These are phyloP conservation scores for Skeletonema potamos DNA, from an alignment of 108 stramenopile genomes.

Conservation along the genomic window DNA sequence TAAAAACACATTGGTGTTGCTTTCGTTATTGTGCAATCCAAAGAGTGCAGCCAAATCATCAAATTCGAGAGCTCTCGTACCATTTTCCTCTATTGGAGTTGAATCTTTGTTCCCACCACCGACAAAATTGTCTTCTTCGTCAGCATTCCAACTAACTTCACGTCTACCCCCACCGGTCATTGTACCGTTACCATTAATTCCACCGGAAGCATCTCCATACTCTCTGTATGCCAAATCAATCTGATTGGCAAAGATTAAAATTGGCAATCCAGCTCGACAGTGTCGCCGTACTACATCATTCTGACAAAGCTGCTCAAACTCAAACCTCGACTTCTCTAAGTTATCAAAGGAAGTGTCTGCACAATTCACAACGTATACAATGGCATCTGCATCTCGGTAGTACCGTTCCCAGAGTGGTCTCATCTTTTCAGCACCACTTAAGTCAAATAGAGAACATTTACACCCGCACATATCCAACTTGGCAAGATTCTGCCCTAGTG, in stretches of 20 bases:
- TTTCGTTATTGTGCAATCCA: constrained; percentile 37
- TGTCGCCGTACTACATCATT: constrained; percentile 15
- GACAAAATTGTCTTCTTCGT: constrained; percentile 39
- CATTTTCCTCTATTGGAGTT: neutral
- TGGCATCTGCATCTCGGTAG: constrained; percentile 77
- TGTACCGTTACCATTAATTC: neutral
- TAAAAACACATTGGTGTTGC: constrained; percentile 48
- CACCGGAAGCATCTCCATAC: constrained; percentile 16
- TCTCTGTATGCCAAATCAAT: constrained; percentile 44
- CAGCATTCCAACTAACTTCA: constrained; percentile 27
- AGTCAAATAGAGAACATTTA: constrained; percentile 69
- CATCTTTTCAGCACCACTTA: constrained; percentile 68
- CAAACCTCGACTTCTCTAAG: constrained; percentile 23
- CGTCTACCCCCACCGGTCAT: neutral
- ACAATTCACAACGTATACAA: constrained; percentile 64
- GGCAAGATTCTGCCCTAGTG: constrained; percentile 78
- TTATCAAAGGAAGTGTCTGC: constrained; percentile 27
- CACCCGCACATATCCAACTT: constrained; percentile 70
- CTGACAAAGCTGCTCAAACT: constrained; percentile 26
- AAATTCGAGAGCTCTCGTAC: constrained; percentile 21
- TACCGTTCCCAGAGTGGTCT: constrained; percentile 82
- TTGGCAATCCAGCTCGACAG: constrained; percentile 32
- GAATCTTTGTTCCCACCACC: constrained; percentile 24
- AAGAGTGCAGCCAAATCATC: constrained; percentile 26
- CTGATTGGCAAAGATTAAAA: constrained; percentile 43